Evolutionary conservation across 2,329 filamentous ascomycete genomes (phyloP).

Genomic region (Xylariaceae sp.): DNA sequence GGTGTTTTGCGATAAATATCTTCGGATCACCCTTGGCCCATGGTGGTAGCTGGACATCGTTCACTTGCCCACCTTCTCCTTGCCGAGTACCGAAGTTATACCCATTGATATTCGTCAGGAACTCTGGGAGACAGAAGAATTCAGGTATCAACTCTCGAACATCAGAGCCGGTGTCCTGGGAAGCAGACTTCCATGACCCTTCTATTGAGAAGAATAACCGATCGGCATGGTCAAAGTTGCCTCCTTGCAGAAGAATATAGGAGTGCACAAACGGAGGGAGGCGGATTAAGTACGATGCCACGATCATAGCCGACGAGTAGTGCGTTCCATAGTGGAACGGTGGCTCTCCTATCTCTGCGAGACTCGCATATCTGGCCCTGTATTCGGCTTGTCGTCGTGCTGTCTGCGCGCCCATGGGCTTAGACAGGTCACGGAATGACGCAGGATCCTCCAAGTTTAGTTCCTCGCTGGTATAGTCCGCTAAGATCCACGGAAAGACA

Average conservation of each 20-base stretch:
- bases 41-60: slow-evolving; percentile 81
- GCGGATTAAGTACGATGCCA: slow-evolving; percentile 91
- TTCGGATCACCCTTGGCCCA: slow-evolving; percentile 97
- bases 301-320: slow-evolving; percentile 98
- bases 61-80: slow-evolving; percentile 71
- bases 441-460: slow-evolving; percentile 79
- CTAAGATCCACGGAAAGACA: slow-evolving; percentile 94
- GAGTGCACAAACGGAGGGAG: slow-evolving; percentile 95
- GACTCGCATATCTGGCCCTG: slow-evolving; percentile 75
- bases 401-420: slow-evolving; percentile 93
- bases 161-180: slow-evolving; percentile 84
- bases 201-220: slow-evolving; percentile 90
- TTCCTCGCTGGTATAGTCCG: slow-evolving; percentile 92
- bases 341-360: slow-evolving; percentile 86
- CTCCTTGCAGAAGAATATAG: slow-evolving; percentile 90
- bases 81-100: slow-evolving; percentile 92
- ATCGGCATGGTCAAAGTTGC: slow-evolving; percentile 92
- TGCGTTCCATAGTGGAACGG: slow-evolving; percentile 98
- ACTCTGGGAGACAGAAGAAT: slow-evolving; percentile 95
- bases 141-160: slow-evolving; percentile 93
- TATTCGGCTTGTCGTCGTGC: slow-evolving; percentile 70
- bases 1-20: slow-evolving; percentile 90
- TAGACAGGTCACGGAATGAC: slow-evolving; percentile 85
- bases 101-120: slow-evolving; percentile 85
- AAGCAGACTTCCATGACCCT: slow-evolving; percentile 86